A percentile compares a stretch with the other conserved stretches of the same genome.
Evolutionary conservation across 2,329 filamentous ascomycete genomes (phyloP).

Genomic region (Talaromyces sp.): DNA sequence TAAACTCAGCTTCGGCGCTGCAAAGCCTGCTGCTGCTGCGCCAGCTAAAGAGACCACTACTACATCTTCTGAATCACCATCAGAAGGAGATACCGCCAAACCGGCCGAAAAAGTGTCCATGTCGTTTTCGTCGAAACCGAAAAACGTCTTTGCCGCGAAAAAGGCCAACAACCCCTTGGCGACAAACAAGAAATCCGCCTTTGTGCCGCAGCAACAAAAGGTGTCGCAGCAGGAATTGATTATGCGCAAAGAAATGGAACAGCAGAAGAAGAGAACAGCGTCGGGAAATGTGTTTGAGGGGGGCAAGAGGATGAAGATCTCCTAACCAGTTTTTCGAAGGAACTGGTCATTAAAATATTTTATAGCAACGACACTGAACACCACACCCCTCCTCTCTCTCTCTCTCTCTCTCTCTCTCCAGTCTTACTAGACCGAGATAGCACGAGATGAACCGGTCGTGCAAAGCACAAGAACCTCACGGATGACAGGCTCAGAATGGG

Average conservation of each 20-base stretch:
- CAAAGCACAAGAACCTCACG: neutral
- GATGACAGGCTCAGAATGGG: neutral
- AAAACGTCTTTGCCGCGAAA: conserved; percentile 24
- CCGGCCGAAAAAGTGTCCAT: neutral
- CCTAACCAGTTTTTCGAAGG: conserved; percentile 13
- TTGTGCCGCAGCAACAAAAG: conserved; percentile 62
- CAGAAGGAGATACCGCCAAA: neutral
- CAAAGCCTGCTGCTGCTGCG: conserved; percentile 18
- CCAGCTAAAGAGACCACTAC: neutral
- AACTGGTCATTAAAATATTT: neutral
- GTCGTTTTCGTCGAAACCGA: conserved; percentile 8
- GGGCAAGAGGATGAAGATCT: conserved; percentile 30
- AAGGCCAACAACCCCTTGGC: conserved; percentile 64
- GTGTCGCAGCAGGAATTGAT: conserved; percentile 85
- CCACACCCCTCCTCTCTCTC: too few relatives aligned
- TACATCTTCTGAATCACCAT: neutral
- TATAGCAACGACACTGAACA: neutral
- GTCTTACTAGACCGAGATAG: neutral
- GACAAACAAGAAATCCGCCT: conserved; percentile 59
- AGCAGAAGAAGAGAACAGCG: conserved; percentile 40
- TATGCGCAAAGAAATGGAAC: conserved; percentile 72
- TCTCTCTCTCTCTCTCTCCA: neutral
- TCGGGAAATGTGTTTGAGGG: conserved; percentile 18
- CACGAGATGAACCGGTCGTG: neutral
- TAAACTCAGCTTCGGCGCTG: conserved; percentile 59